These are phyloP conservation scores for Phytopythium sindhum DNA, from an alignment of 352 stramenopile species.

Conservation along the genomic window DNA sequence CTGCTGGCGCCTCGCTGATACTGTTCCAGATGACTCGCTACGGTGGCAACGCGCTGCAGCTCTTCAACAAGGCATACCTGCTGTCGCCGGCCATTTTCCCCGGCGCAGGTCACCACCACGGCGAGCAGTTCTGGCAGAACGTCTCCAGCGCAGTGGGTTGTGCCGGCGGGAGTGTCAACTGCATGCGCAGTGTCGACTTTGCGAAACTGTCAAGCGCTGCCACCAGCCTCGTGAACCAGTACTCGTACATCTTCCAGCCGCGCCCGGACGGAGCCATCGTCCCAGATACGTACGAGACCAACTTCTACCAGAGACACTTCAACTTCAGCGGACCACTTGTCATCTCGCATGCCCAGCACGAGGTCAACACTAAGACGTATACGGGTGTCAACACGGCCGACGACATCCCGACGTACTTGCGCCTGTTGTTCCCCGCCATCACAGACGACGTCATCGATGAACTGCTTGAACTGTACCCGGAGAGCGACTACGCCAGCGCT, in stretches of 20 bases:
- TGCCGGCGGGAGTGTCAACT: constrained; percentile 15
- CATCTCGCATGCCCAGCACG: constrained; percentile 21
- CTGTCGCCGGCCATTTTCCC: constrained; percentile 21
- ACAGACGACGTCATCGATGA: constrained; percentile 18
- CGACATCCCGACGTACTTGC: constrained; percentile 18
- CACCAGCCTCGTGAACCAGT: constrained; percentile 9
- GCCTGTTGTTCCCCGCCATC: constrained; percentile 22
- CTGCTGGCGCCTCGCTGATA: constrained; percentile 19
- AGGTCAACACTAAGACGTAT: constrained; percentile 14
- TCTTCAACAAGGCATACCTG: constrained; percentile 27
- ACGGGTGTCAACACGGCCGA: constrained; percentile 11
- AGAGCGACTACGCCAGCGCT: constrained; percentile 15
- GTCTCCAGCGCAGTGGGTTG: constrained; percentile 17
- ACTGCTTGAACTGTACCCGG: constrained; percentile 19
- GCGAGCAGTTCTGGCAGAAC: constrained; percentile 26
- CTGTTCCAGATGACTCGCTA: constrained; percentile 28
- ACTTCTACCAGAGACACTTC: constrained; percentile 26
- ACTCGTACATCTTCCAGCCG: constrained; percentile 24
- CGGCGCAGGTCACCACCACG: constrained; percentile 18
- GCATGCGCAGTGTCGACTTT: constrained; percentile 21
- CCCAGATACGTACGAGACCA: constrained; percentile 23
- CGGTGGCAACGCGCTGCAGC: constrained; percentile 15
- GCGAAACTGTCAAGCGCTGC: constrained; percentile 9
- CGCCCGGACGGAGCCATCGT: constrained; percentile 22
- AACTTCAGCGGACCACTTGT: constrained; percentile 28